Evolutionary conservation across 345 rosid genomes (phyloP).

Genomic region (Eucalyptus decipiens): DNA sequence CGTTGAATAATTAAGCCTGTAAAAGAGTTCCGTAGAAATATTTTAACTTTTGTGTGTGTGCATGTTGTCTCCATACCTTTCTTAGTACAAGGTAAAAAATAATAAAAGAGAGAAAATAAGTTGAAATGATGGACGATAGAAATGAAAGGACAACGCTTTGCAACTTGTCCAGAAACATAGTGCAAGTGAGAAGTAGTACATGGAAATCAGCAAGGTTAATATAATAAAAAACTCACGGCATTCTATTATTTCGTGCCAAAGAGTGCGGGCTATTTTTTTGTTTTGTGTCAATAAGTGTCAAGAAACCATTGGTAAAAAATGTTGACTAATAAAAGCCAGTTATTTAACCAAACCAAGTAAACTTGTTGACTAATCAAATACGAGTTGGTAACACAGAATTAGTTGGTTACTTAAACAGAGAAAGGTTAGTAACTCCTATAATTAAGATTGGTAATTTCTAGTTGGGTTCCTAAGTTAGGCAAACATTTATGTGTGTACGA

Average conservation of each 20-base stretch:
- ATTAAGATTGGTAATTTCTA: not conserved
- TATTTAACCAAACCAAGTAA: not conserved
- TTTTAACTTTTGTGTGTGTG: not conserved
- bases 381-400: not conserved
- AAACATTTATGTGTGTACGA: too few species aligned
- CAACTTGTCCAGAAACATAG: not conserved
- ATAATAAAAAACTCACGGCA: not conserved
- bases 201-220: not conserved
- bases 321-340: not conserved
- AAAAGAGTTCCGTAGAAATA: not conserved
- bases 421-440: not conserved
- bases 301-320: not conserved
- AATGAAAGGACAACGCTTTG: not conserved
- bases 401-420: not conserved
- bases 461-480: not conserved
- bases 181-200: not conserved
- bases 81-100: too few species aligned
- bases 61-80: not conserved
- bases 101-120: not conserved
- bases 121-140: not conserved
- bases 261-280: not conserved
- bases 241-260: not conserved
- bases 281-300: too few species aligned
- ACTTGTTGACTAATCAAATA: not conserved
- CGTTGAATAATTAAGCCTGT: conserved; percentile 25